Evolutionary conservation across 192 early-diverging fungal species (phyloP), one percentile per base, ranked within the genome.

Genomic region (Podila minutissima): DNA sequence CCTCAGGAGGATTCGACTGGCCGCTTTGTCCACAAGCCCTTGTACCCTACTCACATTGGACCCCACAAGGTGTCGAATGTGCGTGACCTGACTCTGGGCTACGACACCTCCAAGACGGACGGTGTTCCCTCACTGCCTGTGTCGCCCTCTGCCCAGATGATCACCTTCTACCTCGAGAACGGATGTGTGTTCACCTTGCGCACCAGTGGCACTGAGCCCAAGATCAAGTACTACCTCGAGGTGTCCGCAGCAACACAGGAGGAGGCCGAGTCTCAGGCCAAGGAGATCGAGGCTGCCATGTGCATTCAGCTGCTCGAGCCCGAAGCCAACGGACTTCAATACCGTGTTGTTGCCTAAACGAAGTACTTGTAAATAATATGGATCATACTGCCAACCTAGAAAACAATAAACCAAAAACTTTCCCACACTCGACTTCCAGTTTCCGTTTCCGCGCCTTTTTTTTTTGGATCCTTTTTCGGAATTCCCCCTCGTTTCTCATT

Each of bases 121-220:
- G 83, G 85, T 49, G 71, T 82, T 32, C 94, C 96, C 0, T 83
- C 72, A 2, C 85, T 98, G 48, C 94, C 94, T 3, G 91, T 92
- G 3, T 94, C 94, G 2, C 70, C 86, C 1, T 86, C 88, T 7
- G 91, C 95, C 6, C 93, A 98, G 37, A 98, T 98, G 97, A 91
- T 98, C 46, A 98, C 96, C 0, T 95, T 98, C 74, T 86, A 86
- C 68, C 88, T 92, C 17, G 88, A 91, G 66, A 91, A 93, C 50
- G 88, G 86, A 53, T 89, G 86, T 55, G 88, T 92, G 26, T 86
- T 91, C 62, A 93, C 91, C 11, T 74, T 93, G 75, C 86, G 90
- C 64, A 91, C 92, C 3, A 90, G 93, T 61, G 95, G 95, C 9
- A 97, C 96, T 8, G 97, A 97, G 82, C 96, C 94, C 72, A 98